Conservation (phyloP, 176 grass and related monocot genomes). For the Rhipidocladum racemiflorum region DNA sequence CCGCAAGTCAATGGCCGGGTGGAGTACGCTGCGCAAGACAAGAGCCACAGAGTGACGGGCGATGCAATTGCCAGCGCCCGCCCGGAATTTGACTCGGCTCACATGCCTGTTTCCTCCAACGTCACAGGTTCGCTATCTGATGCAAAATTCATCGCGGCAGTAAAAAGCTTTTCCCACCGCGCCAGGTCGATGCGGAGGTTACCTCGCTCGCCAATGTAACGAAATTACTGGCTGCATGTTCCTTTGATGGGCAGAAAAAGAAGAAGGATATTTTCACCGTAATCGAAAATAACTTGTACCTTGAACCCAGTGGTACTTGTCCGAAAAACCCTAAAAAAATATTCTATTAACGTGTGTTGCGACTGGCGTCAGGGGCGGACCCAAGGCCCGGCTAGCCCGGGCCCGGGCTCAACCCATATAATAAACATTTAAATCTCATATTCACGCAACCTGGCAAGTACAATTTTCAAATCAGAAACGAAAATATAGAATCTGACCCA, state of each 20-base stretch:
- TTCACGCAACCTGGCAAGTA: no score
- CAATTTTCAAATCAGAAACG: no score
- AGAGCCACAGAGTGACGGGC: constrained; percentile 3
- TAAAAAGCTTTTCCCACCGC: background rate
- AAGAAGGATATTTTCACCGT: background rate
- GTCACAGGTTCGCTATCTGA: background rate
- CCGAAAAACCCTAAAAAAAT: no score
- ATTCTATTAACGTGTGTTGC: no score
- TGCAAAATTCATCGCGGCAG: background rate
- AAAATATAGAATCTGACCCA: no score
- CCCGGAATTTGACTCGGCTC: background rate
- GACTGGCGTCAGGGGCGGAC: no score
- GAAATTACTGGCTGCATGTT: background rate
- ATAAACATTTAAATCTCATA: no score
- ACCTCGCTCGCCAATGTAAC: background rate
- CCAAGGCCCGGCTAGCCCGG: no score
- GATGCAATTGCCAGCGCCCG: no score
- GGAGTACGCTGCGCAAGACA: background rate
- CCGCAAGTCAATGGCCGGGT: background rate
- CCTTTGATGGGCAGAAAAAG: background rate
- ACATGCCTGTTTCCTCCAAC: background rate
- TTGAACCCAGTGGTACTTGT: no score
- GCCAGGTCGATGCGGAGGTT: background rate
- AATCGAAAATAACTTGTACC: background rate
- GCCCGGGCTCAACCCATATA: no score